A percentile compares a stretch with the other conserved stretches of the same genome.
Evolutionary conservation across 1,284 basidiomycete species (phyloP).

Genomic region (Thecaphora thlaspeos): DNA sequence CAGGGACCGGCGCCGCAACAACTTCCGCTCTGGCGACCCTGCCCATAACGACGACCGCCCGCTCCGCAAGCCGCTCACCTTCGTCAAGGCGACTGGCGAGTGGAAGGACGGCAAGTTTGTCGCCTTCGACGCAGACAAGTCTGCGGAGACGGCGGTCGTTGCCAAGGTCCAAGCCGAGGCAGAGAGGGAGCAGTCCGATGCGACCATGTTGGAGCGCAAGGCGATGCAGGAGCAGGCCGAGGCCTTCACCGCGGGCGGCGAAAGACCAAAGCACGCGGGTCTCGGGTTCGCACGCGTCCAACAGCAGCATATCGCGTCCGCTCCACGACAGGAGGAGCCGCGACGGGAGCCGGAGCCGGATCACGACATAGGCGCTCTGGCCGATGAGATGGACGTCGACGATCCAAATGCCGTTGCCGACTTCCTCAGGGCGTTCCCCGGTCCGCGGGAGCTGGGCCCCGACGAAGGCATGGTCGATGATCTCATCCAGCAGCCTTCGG

Average conservation of each 20-base stretch:
- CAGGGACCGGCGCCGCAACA: no score
- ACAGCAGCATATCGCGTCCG: no score
- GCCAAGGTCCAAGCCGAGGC: background rate
- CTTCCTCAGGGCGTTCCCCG: slow-evolving; percentile 34
- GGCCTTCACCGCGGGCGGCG: background rate
- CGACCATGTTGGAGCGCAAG: background rate
- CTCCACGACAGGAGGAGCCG: no score
- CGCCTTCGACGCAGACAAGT: background rate
- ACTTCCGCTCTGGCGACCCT: slow-evolving; percentile 21
- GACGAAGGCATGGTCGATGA: slow-evolving; percentile 31
- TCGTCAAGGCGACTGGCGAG: slow-evolving; percentile 41
- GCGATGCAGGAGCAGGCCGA: background rate
- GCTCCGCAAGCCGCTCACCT: slow-evolving; percentile 35
- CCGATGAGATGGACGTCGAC: background rate
- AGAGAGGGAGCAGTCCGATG: background rate
- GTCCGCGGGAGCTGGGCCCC: slow-evolving; percentile 26
- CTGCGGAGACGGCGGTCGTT: no score
- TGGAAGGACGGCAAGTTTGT: slow-evolving; percentile 21
- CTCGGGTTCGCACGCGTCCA: slow-evolving; percentile 22
- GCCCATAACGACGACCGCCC: slow-evolving; percentile 14
- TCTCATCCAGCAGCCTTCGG: background rate
- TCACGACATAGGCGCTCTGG: no score
- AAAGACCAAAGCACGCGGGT: slow-evolving; percentile 15
- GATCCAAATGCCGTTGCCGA: slow-evolving; percentile 31
- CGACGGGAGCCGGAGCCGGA: no score